phyloP scores from a whole-genome alignment of 768 basidiomycete species.

The Clathrus columnatus region DNA sequence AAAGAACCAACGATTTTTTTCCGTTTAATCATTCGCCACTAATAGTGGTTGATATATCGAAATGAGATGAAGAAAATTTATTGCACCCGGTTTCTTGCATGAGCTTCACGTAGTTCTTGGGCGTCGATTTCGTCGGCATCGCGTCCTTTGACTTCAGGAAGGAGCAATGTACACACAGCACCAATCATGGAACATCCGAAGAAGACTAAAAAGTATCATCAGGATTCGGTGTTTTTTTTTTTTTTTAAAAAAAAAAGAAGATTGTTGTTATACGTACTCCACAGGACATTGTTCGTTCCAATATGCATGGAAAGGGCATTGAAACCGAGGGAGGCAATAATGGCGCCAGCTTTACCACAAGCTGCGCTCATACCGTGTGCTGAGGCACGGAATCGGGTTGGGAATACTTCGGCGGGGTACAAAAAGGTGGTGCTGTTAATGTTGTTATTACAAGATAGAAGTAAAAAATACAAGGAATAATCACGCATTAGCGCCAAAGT shows the following conservation, averaged over 20 bases:
- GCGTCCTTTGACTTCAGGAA: conserved; percentile 43
- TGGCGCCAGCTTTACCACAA: conserved; percentile 65
- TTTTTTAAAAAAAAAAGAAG: conserved; percentile 1
- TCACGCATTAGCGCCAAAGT: conserved; percentile 68
- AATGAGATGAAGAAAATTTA: no score
- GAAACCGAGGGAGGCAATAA: conserved; percentile 68
- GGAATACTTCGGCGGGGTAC: conserved; percentile 75
- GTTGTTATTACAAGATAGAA: neutral
- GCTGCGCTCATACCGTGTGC: conserved; percentile 75
- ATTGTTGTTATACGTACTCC: conserved; percentile 66
- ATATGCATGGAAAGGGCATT: conserved; percentile 51
- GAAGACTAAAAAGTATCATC: conserved; percentile 39
- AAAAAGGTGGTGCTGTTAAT: conserved; percentile 32
- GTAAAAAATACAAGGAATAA: conserved; percentile 16
- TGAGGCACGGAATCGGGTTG: conserved; percentile 61
- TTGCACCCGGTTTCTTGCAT: neutral
- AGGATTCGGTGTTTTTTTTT: neutral
- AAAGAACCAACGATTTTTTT: no score
- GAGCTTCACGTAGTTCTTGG: conserved; percentile 25
- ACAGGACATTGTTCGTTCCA: conserved; percentile 57
- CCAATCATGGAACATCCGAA: conserved; percentile 55
- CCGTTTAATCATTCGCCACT: no score
- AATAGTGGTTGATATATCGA: no score
- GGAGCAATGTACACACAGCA: conserved; percentile 38
- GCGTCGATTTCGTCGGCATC: conserved; percentile 41